A percentile compares a stretch with the other conserved stretches of the same genome.
Evolutionary conservation across 2,329 filamentous ascomycete genomes (phyloP).

Genomic region (Aspergillus hortae): DNA sequence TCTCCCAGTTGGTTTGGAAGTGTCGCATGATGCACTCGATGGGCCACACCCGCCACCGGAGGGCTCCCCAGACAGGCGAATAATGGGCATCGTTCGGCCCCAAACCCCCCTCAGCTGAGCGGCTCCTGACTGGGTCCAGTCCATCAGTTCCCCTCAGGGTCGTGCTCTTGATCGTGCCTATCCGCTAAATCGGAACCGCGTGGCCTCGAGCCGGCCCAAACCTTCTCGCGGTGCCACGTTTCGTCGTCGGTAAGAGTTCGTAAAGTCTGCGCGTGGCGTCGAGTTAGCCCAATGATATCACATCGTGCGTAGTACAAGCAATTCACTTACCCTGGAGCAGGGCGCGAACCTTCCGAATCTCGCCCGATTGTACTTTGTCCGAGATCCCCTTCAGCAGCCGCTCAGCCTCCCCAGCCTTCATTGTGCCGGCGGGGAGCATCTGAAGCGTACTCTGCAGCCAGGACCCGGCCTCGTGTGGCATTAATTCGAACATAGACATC

Average conservation of each 20-base stretch:
- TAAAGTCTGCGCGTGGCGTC: conserved; percentile 65
- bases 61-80: neutral
- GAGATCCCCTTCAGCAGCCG: conserved; percentile 76
- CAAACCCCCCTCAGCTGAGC: conserved; percentile 7
- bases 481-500: conserved; percentile 79
- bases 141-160: neutral
- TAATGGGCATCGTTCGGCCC: conserved; percentile 1
- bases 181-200: conserved; percentile 75
- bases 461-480: conserved; percentile 71
- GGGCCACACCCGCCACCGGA: neutral
- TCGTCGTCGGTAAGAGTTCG: conserved; percentile 84
- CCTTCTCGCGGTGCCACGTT: conserved; percentile 96
- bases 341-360: conserved; percentile 74
- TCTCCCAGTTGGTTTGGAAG: neutral
- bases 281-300: conserved; percentile 7
- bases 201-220: conserved; percentile 79
- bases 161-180: conserved; percentile 25
- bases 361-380: conserved; percentile 66
- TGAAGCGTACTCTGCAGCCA: conserved; percentile 85
- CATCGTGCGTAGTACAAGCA: neutral
- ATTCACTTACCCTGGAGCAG: conserved; percentile 63
- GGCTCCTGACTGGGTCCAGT: conserved; percentile 9
- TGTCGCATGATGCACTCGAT: no score
- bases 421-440: conserved; percentile 76
- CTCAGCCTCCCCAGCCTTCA: conserved; percentile 76